These are phyloP conservation scores for Diaporthe aspalathi DNA, from an alignment of 2,329 filamentous ascomycete species.

Conservation along the genomic window DNA sequence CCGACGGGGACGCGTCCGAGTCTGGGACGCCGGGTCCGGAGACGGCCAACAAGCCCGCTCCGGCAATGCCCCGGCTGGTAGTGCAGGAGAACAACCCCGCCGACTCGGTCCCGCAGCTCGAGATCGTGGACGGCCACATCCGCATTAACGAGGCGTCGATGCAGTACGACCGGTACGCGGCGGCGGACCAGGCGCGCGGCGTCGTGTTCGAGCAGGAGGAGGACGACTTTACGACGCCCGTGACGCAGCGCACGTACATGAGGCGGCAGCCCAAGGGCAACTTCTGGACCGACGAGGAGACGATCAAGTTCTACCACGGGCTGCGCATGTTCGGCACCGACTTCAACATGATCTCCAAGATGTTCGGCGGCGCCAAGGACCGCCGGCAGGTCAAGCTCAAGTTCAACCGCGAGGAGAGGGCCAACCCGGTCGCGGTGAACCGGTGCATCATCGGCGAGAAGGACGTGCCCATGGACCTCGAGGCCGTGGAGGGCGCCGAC, in stretches of 20 bases:
- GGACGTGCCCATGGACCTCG: constrained; percentile 67
- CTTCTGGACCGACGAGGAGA: constrained; percentile 77
- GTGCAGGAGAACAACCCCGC: constrained; percentile 7
- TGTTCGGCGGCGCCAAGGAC: constrained; percentile 76
- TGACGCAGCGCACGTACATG: constrained; percentile 76
- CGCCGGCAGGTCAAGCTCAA: constrained; percentile 83
- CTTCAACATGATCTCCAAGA: constrained; percentile 81
- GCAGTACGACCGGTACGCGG: constrained; percentile 75
- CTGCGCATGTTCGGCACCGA: constrained; percentile 84
- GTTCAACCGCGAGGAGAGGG: constrained; percentile 82
- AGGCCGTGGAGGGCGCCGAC: constrained; percentile 68
- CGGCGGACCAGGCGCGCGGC: constrained; percentile 63
- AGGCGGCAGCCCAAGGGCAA: constrained; percentile 72
- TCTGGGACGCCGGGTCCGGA: constrained; percentile 37
- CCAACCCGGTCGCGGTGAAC: constrained; percentile 72
- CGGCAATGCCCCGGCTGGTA: constrained; percentile 46
- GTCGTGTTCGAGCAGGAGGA: constrained; percentile 76
- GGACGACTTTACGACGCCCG: constrained; percentile 79
- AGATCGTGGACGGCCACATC: constrained; percentile 78
- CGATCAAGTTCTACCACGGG: constrained; percentile 80
- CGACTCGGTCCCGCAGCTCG: constrained; percentile 59
- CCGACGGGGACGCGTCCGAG: constrained; percentile 34
- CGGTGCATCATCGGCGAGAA: constrained; percentile 71
- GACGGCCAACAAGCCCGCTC: constrained; percentile 43
- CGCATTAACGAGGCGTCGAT: constrained; percentile 76